These are phyloP conservation scores for Agapanthus africanus DNA, from an alignment of 106 monocot genomes.

Conservation along the genomic window DNA sequence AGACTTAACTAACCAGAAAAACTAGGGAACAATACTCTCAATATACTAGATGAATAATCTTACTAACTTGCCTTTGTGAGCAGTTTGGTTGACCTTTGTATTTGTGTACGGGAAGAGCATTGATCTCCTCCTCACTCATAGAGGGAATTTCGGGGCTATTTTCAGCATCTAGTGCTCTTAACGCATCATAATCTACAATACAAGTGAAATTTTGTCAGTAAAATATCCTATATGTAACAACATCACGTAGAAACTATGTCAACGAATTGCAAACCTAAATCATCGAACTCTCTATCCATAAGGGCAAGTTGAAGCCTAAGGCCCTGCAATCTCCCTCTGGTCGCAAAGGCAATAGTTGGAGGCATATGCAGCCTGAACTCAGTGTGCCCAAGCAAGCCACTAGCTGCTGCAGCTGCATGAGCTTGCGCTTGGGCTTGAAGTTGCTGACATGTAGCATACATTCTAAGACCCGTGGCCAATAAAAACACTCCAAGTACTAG, in stretches of 20 bases:
- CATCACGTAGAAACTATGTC: no score
- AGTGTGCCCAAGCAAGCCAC: conserved; percentile 76
- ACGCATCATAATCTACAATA: conserved; percentile 81
- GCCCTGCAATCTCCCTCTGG: conserved; percentile 36
- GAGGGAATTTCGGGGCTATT: conserved; percentile 59
- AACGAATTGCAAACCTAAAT: conserved; percentile 42
- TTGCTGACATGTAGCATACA: conserved; percentile 84
- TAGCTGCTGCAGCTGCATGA: conserved; percentile 31
- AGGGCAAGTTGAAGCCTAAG: conserved; percentile 91
- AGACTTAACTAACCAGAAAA: neutral
- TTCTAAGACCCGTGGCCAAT: conserved; percentile 44
- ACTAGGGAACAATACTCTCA: neutral
- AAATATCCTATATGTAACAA: no score
- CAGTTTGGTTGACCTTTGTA: conserved; percentile 46
- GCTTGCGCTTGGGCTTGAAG: conserved; percentile 89
- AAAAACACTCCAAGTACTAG: conserved; percentile 48
- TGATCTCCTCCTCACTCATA: conserved; percentile 97
- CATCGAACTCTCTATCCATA: conserved; percentile 89
- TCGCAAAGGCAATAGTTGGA: conserved; percentile 45
- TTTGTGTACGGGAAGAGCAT: conserved; percentile 88
- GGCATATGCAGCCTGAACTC: conserved; percentile 80
- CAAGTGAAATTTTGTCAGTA: neutral
- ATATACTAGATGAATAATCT: no score
- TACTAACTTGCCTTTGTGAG: conserved; percentile 49
- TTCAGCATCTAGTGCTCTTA: conserved; percentile 82